Evolutionary conservation across 192 early-diverging fungal genomes (phyloP).

Genomic region (Obelidium mucronatum): DNA sequence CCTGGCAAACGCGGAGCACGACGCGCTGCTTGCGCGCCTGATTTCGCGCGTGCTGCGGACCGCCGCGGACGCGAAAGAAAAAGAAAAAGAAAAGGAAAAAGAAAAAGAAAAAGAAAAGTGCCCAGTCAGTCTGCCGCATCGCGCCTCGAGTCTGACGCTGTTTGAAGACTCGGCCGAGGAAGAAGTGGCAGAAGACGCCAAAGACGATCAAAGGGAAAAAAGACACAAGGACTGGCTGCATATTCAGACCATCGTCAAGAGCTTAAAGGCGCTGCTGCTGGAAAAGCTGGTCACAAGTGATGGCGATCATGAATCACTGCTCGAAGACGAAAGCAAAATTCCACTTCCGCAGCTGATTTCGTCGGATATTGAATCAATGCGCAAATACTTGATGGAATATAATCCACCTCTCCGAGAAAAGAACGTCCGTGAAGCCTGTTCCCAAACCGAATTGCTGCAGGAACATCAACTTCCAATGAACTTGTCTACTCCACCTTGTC

Average conservation of each 20-base stretch:
- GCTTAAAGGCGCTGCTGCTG: background rate
- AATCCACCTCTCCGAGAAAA: too few relatives aligned
- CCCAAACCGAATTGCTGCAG: too few relatives aligned
- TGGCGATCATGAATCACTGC: background rate
- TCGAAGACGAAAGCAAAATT: too few relatives aligned
- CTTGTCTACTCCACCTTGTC: too few relatives aligned
- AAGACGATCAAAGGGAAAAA: background rate
- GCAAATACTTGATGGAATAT: too few relatives aligned
- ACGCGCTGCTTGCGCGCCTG: background rate
- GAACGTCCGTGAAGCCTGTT: too few relatives aligned
- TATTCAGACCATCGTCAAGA: background rate
- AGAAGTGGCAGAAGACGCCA: background rate
- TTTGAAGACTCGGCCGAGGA: conserved; percentile 9
- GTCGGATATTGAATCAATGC: too few relatives aligned
- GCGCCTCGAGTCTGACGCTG: conserved; percentile 16
- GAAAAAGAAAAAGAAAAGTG: background rate
- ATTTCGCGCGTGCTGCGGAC: background rate
- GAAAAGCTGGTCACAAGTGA: background rate
- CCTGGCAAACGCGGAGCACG: background rate
- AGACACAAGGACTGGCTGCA: background rate
- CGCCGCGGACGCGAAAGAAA: background rate
- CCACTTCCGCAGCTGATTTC: too few relatives aligned
- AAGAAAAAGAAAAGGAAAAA: background rate
- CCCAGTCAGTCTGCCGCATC: background rate
- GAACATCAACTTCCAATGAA: too few relatives aligned